Evolutionary conservation across 148 eudicot species (phyloP).

Genomic region (Oxyria digyna): DNA sequence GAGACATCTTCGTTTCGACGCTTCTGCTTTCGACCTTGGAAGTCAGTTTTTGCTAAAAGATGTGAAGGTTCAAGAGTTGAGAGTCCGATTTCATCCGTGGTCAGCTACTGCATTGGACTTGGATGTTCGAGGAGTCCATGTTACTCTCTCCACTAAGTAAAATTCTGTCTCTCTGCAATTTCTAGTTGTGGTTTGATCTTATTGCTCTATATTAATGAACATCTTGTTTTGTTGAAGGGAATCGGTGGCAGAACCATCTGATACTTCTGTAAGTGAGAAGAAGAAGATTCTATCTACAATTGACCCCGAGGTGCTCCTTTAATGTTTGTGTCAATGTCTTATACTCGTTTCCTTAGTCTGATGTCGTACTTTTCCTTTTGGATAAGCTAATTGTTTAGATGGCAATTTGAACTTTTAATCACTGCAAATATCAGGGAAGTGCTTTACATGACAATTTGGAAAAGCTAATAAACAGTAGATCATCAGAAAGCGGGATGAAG

Average conservation of each 20-base stretch:
- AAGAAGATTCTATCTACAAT: conserved; percentile 39
- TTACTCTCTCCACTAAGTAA: conserved; percentile 38
- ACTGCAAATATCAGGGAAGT: conserved; percentile 51
- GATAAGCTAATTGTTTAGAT: conserved; percentile 1
- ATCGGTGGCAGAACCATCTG: conserved; percentile 18
- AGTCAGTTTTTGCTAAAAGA: conserved; percentile 28
- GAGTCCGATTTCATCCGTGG: conserved; percentile 40
- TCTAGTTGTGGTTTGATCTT: not conserved
- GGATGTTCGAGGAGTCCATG: conserved; percentile 39
- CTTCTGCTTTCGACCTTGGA: conserved; percentile 27
- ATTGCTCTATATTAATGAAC: not conserved
- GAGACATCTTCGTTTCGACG: conserved; percentile 35
- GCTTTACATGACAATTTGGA: conserved; percentile 51
- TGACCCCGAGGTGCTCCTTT: conserved; percentile 61
- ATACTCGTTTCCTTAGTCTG: not conserved
- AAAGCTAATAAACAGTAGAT: conserved; percentile 25
- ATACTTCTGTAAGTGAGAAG: conserved; percentile 29
- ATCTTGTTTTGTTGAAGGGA: conserved; percentile 30
- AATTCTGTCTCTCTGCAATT: not conserved
- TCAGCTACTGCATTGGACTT: conserved; percentile 43
- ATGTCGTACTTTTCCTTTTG: not conserved
- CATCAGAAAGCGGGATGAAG: conserved; percentile 20
- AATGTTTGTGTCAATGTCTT: not conserved
- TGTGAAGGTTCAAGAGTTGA: conserved; percentile 35
- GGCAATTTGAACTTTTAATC: conserved; percentile 3